Base-by-base conservation (phyloP, 352 stramenopile genomes). In the Halophytophthora polymorphica region DNA sequence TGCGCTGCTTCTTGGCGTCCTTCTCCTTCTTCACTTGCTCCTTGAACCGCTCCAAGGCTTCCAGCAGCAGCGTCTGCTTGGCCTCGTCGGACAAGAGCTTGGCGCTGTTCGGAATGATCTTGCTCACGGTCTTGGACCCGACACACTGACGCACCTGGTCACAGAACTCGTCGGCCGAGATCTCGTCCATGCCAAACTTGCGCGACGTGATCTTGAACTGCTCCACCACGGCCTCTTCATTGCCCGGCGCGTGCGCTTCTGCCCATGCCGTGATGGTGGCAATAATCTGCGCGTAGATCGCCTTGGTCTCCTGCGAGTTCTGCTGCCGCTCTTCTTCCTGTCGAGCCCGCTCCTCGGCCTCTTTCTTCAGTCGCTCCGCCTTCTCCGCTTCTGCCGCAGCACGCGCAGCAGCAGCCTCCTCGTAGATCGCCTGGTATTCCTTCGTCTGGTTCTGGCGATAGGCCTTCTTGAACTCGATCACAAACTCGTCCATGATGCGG, bases 401-500 rank as follows among this genome's bases (percentile, higher is more conserved):
- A 28, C 77, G 69, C 12, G 72, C 74, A 19, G 75, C 63, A 14
- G 64, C 63, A 12, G 77, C 77, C 36, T 64, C 69, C n/a, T 90
- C 78, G 23, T 87, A 94, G 37, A 92, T 90, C 2, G 71, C 45
- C 45, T 89, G 73, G 44, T 83, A 90, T 54, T 94, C 83, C 57
- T 94, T 94, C 5, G 80, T 91, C 45, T 94, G 83, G 36, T 94
- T 94, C 56, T 91, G 78, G 25, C 83, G 81, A 39, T 91, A 94
- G 0, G 83, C 83, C 52, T 94, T 94, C 63, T 94, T 94, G 54
- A 94, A 90, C 43, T 92, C 84, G 1, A 63, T 84, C 34, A 90
- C 74, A 49, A 94, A 94, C 46, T 93, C 80, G 42, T 93, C 77
- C 38, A 94, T 19, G 46, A 91, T 87, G 12, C 71, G 66, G 40